Conservation (phyloP, 345 rosid species). For the Eucalyptus fibrosa region DNA sequence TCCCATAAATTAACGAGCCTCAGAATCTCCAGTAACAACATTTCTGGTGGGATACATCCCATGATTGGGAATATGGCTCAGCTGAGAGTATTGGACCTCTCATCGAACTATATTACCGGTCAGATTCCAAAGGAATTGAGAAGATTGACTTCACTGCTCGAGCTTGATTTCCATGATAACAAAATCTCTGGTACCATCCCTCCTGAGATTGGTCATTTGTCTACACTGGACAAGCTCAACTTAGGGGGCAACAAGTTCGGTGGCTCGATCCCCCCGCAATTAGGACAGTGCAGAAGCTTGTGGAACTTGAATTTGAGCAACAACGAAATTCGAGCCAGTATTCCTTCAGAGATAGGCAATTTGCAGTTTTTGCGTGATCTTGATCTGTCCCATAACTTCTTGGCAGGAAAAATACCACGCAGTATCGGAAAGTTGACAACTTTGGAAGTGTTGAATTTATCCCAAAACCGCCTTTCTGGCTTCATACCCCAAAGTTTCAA, state of each 20-base stretch:
- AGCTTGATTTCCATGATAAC: background rate
- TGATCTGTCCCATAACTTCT: background rate
- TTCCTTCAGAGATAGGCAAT: background rate
- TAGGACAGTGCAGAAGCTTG: background rate
- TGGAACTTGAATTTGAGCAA: constrained; percentile 1
- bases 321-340: background rate
- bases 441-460: background rate
- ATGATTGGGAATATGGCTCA: background rate
- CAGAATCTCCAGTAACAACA: background rate
- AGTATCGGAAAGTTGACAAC: background rate
- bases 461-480: constrained; percentile 3
- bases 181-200: constrained; percentile 11
- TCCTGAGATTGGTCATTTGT: background rate
- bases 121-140: background rate
- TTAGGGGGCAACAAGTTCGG: background rate
- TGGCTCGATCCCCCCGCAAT: background rate
- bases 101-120: background rate
- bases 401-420: background rate
- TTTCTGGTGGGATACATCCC: background rate
- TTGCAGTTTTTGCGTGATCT: background rate
- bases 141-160: background rate
- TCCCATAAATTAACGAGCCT: background rate
- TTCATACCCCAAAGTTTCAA: constrained; percentile 1
- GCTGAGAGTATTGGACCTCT: background rate
- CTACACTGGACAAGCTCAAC: background rate